Evolutionary conservation across 768 basidiomycete genomes (phyloP).

Genomic region (Gautieria morchelliformis): DNA sequence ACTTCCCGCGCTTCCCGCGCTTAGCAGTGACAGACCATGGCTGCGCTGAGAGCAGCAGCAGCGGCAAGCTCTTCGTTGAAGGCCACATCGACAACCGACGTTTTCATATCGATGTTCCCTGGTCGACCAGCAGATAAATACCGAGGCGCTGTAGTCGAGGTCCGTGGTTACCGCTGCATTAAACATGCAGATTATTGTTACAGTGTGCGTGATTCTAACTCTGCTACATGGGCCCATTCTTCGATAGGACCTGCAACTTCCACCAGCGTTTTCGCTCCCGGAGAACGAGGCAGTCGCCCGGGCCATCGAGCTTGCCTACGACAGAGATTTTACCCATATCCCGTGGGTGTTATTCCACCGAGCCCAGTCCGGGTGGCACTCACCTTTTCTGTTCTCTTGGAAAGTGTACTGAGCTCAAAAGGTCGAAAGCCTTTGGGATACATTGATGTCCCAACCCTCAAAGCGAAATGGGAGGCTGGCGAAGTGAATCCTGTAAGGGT

Average conservation of each 20-base stretch:
- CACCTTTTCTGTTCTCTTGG: neutral
- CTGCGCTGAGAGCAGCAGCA: constrained; percentile 1
- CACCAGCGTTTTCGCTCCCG: constrained; percentile 81
- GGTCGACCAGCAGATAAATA: constrained; percentile 39
- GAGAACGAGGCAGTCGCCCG: constrained; percentile 58
- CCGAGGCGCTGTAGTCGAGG: constrained; percentile 88
- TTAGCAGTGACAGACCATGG: neutral
- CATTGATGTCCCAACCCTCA: constrained; percentile 66
- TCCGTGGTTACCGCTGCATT: constrained; percentile 19
- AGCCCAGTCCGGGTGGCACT: neutral
- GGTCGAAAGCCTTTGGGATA: constrained; percentile 75
- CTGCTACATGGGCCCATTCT: neutral
- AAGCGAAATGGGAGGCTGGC: constrained; percentile 69
- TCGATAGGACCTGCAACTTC: constrained; percentile 62
- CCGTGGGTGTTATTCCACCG: constrained; percentile 43
- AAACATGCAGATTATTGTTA: too few species aligned
- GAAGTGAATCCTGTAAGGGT: constrained; percentile 58
- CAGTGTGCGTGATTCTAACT: neutral
- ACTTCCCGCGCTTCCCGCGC: too few species aligned
- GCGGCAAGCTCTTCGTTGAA: neutral
- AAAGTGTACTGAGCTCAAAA: constrained; percentile 62
- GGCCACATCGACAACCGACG: neutral
- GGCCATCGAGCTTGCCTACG: constrained; percentile 83
- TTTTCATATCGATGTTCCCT: neutral
- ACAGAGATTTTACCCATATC: constrained; percentile 89